Evolutionary conservation across 495 filamentous ascomycete species (phyloP).

Genomic region (Penicillium ochrochloron): DNA sequence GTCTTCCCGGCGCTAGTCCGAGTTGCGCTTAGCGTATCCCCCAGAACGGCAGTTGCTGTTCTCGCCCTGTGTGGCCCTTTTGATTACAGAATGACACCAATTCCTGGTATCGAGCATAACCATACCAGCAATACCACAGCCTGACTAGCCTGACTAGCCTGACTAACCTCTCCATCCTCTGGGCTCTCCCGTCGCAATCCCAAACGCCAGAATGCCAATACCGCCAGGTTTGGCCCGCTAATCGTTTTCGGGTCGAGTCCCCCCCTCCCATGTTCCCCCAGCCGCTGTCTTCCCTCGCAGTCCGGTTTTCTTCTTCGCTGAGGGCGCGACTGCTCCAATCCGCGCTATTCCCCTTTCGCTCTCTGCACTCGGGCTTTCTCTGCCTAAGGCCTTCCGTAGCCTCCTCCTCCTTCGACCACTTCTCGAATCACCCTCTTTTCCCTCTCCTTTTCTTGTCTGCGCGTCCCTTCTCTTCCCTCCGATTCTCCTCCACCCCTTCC

Average conservation of each 20-base stretch:
- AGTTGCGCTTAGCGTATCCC: slow-evolving; percentile 19
- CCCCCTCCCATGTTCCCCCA: slow-evolving; percentile 1
- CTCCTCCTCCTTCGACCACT: slow-evolving; percentile 35
- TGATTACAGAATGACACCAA: slow-evolving; percentile 2
- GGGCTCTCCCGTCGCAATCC: background rate
- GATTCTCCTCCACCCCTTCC: slow-evolving; percentile 22
- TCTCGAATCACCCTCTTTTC: slow-evolving; percentile 35
- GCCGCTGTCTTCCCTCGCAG: slow-evolving; percentile 7
- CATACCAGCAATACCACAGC: slow-evolving; percentile 1
- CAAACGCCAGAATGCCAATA: slow-evolving; percentile 10
- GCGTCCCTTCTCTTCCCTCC: slow-evolving; percentile 37
- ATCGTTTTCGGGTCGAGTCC: slow-evolving; percentile 25
- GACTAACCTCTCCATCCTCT: background rate
- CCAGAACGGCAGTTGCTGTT: slow-evolving; percentile 11
- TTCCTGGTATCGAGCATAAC: background rate
- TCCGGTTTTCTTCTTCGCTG: slow-evolving; percentile 11
- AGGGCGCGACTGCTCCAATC: slow-evolving; percentile 17
- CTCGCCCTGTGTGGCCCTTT: background rate
- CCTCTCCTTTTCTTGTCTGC: slow-evolving; percentile 39
- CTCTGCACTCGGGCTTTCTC: slow-evolving; percentile 28
- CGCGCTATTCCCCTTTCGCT: slow-evolving; percentile 31
- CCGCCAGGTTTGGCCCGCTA: slow-evolving; percentile 15
- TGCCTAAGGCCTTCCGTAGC: slow-evolving; percentile 34
- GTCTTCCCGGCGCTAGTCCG: slow-evolving; percentile 23
- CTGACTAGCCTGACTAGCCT: slow-evolving; percentile 7